Evolutionary conservation across 2,329 filamentous ascomycete genomes (phyloP).

Genomic region (Colletotrichum navitas): DNA sequence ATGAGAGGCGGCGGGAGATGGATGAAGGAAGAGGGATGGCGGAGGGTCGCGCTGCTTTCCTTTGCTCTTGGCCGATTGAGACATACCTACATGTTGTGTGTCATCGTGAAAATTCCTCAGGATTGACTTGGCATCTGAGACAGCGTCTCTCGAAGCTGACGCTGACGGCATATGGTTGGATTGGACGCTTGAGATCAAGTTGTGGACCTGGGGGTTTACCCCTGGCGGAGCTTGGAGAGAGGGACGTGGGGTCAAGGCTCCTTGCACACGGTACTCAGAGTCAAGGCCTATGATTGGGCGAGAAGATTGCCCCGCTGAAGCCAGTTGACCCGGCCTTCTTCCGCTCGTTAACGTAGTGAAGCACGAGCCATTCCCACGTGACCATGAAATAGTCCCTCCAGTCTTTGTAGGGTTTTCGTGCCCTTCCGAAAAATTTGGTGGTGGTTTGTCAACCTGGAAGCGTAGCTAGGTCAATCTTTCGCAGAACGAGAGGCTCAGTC

Average conservation of each 20-base stretch:
- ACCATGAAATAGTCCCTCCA: not conserved
- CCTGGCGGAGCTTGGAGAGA: constrained; percentile 18
- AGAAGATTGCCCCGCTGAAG: not conserved
- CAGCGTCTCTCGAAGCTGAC: constrained; percentile 34
- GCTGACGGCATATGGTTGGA: constrained; percentile 35
- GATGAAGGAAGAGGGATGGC: constrained; percentile 84
- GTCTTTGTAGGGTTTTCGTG: constrained; percentile 10
- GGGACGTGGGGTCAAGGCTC: constrained; percentile 19
- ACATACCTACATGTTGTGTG: constrained; percentile 52
- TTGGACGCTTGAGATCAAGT: constrained; percentile 12
- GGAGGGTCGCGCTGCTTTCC: constrained; percentile 67
- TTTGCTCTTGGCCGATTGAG: constrained; percentile 60
- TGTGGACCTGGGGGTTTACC: constrained; percentile 29
- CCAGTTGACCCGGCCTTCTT: constrained; percentile 1
- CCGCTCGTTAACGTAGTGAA: not conserved
- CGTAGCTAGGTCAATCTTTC: constrained; percentile 24
- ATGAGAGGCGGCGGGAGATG: constrained; percentile 81
- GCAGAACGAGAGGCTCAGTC: constrained; percentile 35
- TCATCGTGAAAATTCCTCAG: constrained; percentile 39
- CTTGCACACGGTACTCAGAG: not conserved
- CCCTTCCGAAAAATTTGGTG: constrained; percentile 55
- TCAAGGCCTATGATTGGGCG: constrained; percentile 4
- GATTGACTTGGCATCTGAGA: constrained; percentile 35
- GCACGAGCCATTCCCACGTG: constrained; percentile 32
- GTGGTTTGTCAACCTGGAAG: constrained; percentile 12